These are phyloP conservation scores for Diaporthe sp. DNA, from an alignment of 2,329 filamentous ascomycete species.

Conservation along the genomic window DNA sequence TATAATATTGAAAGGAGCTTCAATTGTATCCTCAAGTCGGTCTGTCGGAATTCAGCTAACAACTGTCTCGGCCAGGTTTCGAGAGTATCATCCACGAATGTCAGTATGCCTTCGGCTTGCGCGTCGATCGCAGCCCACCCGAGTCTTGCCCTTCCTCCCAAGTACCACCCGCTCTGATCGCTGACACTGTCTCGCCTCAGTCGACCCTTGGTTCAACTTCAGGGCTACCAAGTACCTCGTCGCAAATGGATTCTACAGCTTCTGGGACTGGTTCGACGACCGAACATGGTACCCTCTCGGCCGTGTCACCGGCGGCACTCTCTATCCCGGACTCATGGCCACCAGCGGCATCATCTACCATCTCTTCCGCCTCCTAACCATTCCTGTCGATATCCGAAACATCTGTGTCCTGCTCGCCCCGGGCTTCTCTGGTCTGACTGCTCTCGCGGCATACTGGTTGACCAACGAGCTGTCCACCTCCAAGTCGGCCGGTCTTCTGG, in stretches of 20 bases:
- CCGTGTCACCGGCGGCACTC: slow-evolving; percentile 97
- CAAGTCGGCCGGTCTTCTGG: slow-evolving; percentile 92
- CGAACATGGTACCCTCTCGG: slow-evolving; percentile 99
- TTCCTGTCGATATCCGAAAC: slow-evolving; percentile 98
- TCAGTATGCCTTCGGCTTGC: slow-evolving; percentile 64
- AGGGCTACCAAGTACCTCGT: slow-evolving; percentile 98
- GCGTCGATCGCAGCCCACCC: slow-evolving; percentile 37
- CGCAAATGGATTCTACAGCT: slow-evolving; percentile 96
- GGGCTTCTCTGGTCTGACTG: slow-evolving; percentile 93
- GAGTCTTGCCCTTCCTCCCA: slow-evolving; percentile 23
- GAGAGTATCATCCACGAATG: slow-evolving; percentile 99
- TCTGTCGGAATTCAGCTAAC: slow-evolving; percentile 49
- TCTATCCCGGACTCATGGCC: slow-evolving; percentile 99
- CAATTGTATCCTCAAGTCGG: background rate
- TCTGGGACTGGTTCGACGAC: slow-evolving; percentile 99
- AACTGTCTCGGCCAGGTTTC: slow-evolving; percentile 72
- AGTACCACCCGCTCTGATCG: slow-evolving; percentile 45
- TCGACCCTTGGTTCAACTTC: slow-evolving; percentile 99
- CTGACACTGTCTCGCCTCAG: slow-evolving; percentile 62
- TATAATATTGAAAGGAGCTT: background rate
- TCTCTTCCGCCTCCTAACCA: slow-evolving; percentile 85
- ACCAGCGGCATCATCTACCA: slow-evolving; percentile 98
- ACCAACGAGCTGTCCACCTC: slow-evolving; percentile 98
- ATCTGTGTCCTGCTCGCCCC: slow-evolving; percentile 97
- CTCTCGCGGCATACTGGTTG: slow-evolving; percentile 92